phyloP scores from a whole-genome alignment of 2,329 filamentous ascomycete species.

The Fusarium circinatum region DNA sequence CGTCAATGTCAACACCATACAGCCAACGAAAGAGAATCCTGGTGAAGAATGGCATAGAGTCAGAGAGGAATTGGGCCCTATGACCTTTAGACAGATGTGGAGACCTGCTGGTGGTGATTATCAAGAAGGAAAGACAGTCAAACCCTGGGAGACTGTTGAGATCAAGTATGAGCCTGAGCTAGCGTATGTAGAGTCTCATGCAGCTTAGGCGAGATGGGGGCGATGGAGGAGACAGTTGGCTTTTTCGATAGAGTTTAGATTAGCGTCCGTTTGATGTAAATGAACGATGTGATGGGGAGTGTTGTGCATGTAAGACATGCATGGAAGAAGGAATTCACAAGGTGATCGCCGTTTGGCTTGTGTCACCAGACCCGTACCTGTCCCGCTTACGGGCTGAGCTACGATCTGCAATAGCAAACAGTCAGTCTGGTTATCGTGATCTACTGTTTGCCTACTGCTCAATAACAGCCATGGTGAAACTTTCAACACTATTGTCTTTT shows the following conservation, averaged over 20 bases:
- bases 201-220: background rate
- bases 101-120: slow-evolving; percentile 34
- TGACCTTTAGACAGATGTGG: slow-evolving; percentile 39
- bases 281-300: background rate
- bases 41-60: slow-evolving; percentile 30
- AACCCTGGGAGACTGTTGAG: slow-evolving; percentile 20
- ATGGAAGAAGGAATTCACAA: background rate
- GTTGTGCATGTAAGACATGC: background rate
- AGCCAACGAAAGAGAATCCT: slow-evolving; percentile 9
- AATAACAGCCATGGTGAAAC: background rate
- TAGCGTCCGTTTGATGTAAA: background rate
- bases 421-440: rapidly evolving
- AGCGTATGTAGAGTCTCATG: background rate
- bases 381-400: background rate
- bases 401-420: background rate
- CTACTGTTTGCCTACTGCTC: background rate
- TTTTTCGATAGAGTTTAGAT: background rate
- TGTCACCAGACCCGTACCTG: background rate
- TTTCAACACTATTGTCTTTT: background rate
- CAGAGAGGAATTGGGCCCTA: slow-evolving; percentile 24
- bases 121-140: slow-evolving; percentile 23
- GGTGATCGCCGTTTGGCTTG: background rate
- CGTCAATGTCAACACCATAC: slow-evolving; percentile 17
- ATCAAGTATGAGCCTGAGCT: background rate
- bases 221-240: too few relatives aligned